phyloP scores from a whole-genome alignment of 2,329 filamentous ascomycete species.

The Penicillium rolfsii region DNA sequence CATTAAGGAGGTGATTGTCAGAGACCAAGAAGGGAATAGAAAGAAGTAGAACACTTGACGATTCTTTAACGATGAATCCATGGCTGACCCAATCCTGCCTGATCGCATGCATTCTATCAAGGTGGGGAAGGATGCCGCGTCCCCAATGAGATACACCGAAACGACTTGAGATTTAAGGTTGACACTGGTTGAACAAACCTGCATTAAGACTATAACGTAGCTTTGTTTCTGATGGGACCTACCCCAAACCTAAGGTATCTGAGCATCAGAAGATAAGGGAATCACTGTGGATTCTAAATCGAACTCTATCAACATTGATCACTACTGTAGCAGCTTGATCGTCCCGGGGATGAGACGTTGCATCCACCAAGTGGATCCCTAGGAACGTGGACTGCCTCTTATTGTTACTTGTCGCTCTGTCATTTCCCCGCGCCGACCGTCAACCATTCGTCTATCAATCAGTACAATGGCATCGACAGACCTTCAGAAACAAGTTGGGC shows the following conservation, averaged over 20 bases:
- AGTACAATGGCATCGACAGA: conserved; percentile 28
- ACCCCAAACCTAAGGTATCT: neutral
- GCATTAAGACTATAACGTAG: neutral
- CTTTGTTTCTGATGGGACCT: neutral
- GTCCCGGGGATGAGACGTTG: conserved; percentile 11
- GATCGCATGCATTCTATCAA: neutral
- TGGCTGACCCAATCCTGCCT: neutral
- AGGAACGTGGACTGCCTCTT: neutral
- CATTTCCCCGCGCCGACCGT: conserved; percentile 9
- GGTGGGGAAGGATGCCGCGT: neutral
- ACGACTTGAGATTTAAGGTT: neutral
- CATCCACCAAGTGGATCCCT: conserved; percentile 15
- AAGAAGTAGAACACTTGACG: too few relatives aligned
- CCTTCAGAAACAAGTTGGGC: conserved; percentile 39
- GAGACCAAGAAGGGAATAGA: neutral
- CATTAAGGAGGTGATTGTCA: too few relatives aligned
- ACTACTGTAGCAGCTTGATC: neutral
- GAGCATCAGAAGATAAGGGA: neutral
- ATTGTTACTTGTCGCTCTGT: conserved; percentile 4
- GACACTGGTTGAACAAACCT: neutral
- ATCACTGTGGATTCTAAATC: neutral
- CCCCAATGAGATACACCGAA: neutral
- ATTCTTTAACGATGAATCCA: neutral
- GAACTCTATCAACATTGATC: neutral
- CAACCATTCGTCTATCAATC: neutral